Evolutionary conservation across 192 early-diverging fungal species (phyloP), one percentile per base, ranked within the genome.

Genomic region (Podila epicladia): DNA sequence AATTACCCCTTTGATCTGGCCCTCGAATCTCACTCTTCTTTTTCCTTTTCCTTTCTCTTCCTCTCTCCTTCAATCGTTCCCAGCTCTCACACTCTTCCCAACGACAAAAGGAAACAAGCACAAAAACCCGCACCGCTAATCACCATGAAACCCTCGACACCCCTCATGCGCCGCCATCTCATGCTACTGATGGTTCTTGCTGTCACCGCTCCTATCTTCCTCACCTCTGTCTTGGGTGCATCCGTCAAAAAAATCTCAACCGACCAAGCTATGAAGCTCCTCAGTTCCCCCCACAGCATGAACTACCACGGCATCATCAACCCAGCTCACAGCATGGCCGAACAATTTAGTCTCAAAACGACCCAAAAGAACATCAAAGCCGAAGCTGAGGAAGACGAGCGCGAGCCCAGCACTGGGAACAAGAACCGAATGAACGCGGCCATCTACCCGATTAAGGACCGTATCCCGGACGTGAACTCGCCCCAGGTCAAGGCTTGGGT

Each of bases 381-480:
- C 0, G 17, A 69, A 20, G n/a, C 22, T 4, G 33, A 22, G 6
- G 55, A 59, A 22, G 67, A 69, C 26, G 57, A 60, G 33, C 32
- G 35, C 15, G 49, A 33, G 15, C 57, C 58, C 6, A 9, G 13
- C 58, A 33, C 57, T 29, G 29, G 3, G 17, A 45, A 20, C 12
- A 63, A 57, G 49, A 65, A 60, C 62, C 51, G 35, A 0, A 77
- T 77, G 55, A 55, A 77, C 49, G 68, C 17, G 15, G 37, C 26
- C 5, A 20, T 48, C 26, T 80, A 80, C 41, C 77, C 77, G 19
- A 26, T 20, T 29, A 80, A 80, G 62, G 77, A 80, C 28, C 49
- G 33, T 12, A 69, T 79, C 19, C 87, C 87, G 5, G 71, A 73
- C 31, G 71, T 84, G 22, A 69, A 83, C 51, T 75, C 76, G 11